Base-by-base conservation (phyloP, 805 yeast species). In the Kuraishia floccosa region DNA sequence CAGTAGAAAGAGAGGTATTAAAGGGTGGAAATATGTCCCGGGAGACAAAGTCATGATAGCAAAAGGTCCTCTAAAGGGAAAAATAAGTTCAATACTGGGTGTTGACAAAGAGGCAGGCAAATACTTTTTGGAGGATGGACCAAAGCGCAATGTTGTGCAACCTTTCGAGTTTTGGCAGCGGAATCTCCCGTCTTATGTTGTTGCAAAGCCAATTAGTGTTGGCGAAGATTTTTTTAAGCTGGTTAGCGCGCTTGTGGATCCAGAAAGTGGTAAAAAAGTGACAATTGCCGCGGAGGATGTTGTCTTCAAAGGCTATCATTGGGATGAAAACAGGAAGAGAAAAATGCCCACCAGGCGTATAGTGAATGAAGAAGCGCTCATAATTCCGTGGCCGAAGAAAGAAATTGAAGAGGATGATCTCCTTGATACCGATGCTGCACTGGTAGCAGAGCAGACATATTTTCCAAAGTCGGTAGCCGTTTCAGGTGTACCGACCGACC, bases 361-460 rank as follows among this genome's bases (percentile, higher is more conserved):
- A 17, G 69, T 68, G 39, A 76, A 81, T 41, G 76, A 79, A 43
- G 72, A 68, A 25, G 68, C 73, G 31, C 59, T 84, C 32, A 70
- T 75, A 16, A 76, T 87, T 30, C 96, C 96, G 32, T 89, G 94
- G 94, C 96, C 96, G 24, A 68, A 71, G 42, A 87, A 91, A 2
- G 73, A 64, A 21, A 57, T 62, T 0, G 41, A 45, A 3, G 70
- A 69, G 39, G 85, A 76, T 40, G 76, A 75, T 30, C 56, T 49
- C 19, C 60, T 71, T 39, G 70, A 76, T 3, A 82, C 94, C 1
- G 49, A 54, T 5, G 65, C 68, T 18, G 70, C 61, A 7, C 54
- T 59, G 2, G 85, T 72, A 2, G 69, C 75, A 38, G 82, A 74
- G 43, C 78, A 85, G 50, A 75, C 96, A 4, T 81, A 64, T 52